Evolutionary conservation across 306 rosid species (phyloP), one percentile per base, ranked within the genome.

Genomic region (Prunus salicina): DNA sequence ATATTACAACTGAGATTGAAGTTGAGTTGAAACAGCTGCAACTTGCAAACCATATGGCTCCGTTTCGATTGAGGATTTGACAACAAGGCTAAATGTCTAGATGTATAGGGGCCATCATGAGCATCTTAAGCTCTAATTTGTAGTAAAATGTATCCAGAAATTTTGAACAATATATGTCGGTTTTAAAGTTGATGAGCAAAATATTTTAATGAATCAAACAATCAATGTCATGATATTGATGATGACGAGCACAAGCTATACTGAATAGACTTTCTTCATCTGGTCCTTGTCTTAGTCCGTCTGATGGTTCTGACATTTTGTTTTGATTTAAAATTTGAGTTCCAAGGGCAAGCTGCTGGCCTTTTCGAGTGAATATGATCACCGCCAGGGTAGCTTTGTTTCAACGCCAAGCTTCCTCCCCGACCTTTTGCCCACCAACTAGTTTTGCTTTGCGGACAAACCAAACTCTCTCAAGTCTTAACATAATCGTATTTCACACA

Each of bases 321-420:
- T 49, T 65, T 27, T 67, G 43, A 49, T 11, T 15, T 14, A 64
- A 73, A 53, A 28, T 12, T 19, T 60, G 71, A 73, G 55, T 51
- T 45, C 47, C 27, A 45, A 74, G 46, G 72, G 24, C 13, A 32
- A 27, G 34, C 16, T 1, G 9, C 43, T 38, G 43, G 43, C 43
- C 43, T 38, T 55, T 45, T 50, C 71, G 41, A 22, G 60, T 72
- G 76, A 67, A 20, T 25, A 67, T 72, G 76, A 55, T 47, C 68
- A 70, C 64, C 38, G 14, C 25, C 12, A 20, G 43, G 9, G 43
- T 75, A 79, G 46, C 91, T 83, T 83, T 74, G 89, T 83, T 85
- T 85, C 75, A 79, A 88, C 74, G 74, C 87, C 83, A 88, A 88
- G 91, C 70, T 81, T 83, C 65, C 32, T 28, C 67, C 46, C 22